Percentiles rank a stretch among this genome's conserved stretches.
These are phyloP conservation scores for Daldinia bambusicola DNA, from an alignment of 495 filamentous ascomycete genomes.

Conservation along the genomic window DNA sequence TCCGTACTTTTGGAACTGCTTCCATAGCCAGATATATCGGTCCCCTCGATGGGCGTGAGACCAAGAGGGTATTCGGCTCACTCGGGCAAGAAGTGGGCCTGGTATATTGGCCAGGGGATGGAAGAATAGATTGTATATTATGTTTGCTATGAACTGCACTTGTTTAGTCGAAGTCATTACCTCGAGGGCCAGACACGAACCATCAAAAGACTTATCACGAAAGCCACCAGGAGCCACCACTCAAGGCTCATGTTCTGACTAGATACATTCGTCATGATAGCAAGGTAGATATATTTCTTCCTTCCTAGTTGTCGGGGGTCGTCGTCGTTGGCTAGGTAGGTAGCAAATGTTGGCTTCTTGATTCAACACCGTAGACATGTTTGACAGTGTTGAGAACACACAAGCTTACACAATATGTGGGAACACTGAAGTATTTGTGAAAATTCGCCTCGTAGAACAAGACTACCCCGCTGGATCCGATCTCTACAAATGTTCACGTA, in stretches of 20 bases:
- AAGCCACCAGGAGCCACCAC: background rate
- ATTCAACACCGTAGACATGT: too few relatives aligned
- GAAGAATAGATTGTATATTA: slow-evolving; percentile 38
- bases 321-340: too few relatives aligned
- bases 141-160: background rate
- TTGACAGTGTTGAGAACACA: too few relatives aligned
- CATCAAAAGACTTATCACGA: background rate
- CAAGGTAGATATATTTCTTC: too few relatives aligned
- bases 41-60: slow-evolving; percentile 38
- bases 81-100: slow-evolving; percentile 34
- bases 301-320: too few relatives aligned
- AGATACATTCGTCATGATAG: background rate
- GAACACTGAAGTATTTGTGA: too few relatives aligned
- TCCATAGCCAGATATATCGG: slow-evolving; percentile 42
- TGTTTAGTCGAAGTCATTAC: background rate
- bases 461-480: too few relatives aligned
- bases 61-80: slow-evolving; percentile 34
- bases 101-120: slow-evolving; percentile 40
- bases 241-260: background rate
- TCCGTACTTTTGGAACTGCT: slow-evolving; percentile 44
- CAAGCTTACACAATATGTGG: too few relatives aligned
- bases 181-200: background rate
- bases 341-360: too few relatives aligned
- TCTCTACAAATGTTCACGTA: too few relatives aligned
- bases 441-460: too few relatives aligned